Evolutionary conservation across 169 alveolate genomes (phyloP), one percentile per base, ranked within the genome.

Genomic region (Babesia caballi): DNA sequence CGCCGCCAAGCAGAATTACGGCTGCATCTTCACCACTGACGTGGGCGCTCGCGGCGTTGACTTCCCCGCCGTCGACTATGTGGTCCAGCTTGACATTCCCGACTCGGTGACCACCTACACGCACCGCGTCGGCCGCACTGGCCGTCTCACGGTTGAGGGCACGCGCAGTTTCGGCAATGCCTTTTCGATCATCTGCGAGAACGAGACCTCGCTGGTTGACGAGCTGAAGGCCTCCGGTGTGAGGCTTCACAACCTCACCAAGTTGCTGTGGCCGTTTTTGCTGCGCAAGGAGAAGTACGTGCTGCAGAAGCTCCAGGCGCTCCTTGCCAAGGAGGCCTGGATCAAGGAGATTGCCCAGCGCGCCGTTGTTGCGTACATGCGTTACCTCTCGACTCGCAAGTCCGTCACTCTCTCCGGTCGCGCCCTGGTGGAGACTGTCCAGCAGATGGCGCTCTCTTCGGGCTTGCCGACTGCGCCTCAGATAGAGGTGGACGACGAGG

Each of bases 71-170:
- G 97, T 97, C 12, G 97, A 96, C 74, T 94, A 97, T 94, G 98
- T 98, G 9, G 88, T 98, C 38, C 97, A 96, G 86, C 88, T 94
- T 27, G 98, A 96, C 75, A 92, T 96, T 30, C 99, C 99, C 0
- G 98, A 94, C 56, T 96, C 97, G 68, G 88, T 92, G 1, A 91
- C 91, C 32, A 95, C 97, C 28, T 98, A 98, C 82, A 91, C 97
- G 30, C 99, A 96, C 82, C 89, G 99, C 83, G 97, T 96, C 25
- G 99, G 99, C 36, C 92, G 99, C 76, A 94, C 99, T 56, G 99
- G 99, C 9, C 85, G 99, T 57, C 93, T 94, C 72, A 92, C 95
- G 73, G 93, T 94, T 38, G 95, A 94, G 66, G 87, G 87, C n/a
- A 52, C 63, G 23, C 47, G 87, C 50, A 78, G 73, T 53, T 68